A percentile compares a stretch with the other conserved stretches of the same genome.
These are phyloP conservation scores for Tympanopsis confertula DNA, from an alignment of 2,329 filamentous ascomycete genomes.

Conservation along the genomic window DNA sequence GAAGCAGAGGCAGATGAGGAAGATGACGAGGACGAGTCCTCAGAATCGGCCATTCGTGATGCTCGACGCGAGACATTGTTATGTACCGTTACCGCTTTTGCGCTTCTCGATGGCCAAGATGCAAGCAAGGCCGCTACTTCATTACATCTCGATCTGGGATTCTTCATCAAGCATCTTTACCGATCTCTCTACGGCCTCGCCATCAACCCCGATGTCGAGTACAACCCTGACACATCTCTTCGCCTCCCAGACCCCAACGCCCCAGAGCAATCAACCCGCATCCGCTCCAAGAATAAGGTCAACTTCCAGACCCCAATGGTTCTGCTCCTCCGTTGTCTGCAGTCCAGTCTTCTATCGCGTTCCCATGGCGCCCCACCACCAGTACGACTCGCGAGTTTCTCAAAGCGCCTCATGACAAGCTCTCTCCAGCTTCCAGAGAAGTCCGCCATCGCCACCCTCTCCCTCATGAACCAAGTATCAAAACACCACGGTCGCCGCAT, in stretches of 20 bases:
- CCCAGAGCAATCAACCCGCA: slow-evolving; percentile 22
- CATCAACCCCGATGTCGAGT: slow-evolving; percentile 76
- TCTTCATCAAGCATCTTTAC: slow-evolving; percentile 92
- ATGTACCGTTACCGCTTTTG: slow-evolving; percentile 91
- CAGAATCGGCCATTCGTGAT: slow-evolving; percentile 53
- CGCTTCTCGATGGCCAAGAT: slow-evolving; percentile 90
- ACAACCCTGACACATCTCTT: slow-evolving; percentile 61
- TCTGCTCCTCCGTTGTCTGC: slow-evolving; percentile 76
- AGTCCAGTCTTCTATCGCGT: slow-evolving; percentile 66
- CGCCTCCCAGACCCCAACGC: slow-evolving; percentile 56
- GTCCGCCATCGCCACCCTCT: slow-evolving; percentile 68
- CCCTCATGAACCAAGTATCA: slow-evolving; percentile 64
- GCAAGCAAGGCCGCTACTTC: slow-evolving; percentile 70
- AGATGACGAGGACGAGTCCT: no score
- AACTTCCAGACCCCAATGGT: slow-evolving; percentile 94
- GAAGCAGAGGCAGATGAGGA: no score
- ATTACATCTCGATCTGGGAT: slow-evolving; percentile 81
- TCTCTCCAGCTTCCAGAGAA: slow-evolving; percentile 85
- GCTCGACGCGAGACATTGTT: slow-evolving; percentile 77
- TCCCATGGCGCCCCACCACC: slow-evolving; percentile 68
- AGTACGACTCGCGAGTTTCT: slow-evolving; percentile 76
- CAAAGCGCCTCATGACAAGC: slow-evolving; percentile 76
- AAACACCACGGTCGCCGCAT: slow-evolving; percentile 76
- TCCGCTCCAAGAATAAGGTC: slow-evolving; percentile 53
- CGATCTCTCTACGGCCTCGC: slow-evolving; percentile 71